These are phyloP conservation scores for Abrus precatorius DNA, from an alignment of 306 rosid species.

Conservation along the genomic window DNA sequence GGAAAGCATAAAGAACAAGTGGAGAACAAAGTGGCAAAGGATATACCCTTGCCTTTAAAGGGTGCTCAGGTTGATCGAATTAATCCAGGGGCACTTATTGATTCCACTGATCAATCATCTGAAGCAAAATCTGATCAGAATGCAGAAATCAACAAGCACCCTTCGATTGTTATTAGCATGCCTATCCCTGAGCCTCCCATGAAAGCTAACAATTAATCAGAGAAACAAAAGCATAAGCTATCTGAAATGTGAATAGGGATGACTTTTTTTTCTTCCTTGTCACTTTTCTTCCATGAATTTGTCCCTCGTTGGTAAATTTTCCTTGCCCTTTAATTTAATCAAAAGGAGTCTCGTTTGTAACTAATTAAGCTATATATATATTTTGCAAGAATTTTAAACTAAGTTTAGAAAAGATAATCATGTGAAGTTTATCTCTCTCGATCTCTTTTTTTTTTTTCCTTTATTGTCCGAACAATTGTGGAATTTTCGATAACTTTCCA, in stretches of 20 bases:
- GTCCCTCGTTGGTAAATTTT: background rate
- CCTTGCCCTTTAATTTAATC: background rate
- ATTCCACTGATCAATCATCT: slow-evolving; percentile 17
- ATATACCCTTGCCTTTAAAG: slow-evolving; percentile 63
- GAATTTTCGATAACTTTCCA: slow-evolving; percentile 20
- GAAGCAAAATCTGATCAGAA: slow-evolving; percentile 36
- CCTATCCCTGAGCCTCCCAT: slow-evolving; percentile 35
- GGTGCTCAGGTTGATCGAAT: slow-evolving; percentile 43
- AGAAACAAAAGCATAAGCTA: slow-evolving; percentile 17
- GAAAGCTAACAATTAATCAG: slow-evolving; percentile 28
- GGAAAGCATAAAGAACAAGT: slow-evolving; percentile 80
- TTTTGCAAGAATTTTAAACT: slow-evolving; percentile 29
- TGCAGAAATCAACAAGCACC: slow-evolving; percentile 35
- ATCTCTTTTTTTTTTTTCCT: background rate
- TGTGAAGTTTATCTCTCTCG: background rate
- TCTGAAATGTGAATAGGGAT: slow-evolving; percentile 1
- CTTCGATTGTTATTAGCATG: slow-evolving; percentile 48
- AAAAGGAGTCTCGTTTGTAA: slow-evolving; percentile 18
- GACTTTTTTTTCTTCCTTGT: background rate
- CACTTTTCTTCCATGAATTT: background rate
- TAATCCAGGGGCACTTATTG: slow-evolving; percentile 19
- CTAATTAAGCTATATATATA: background rate
- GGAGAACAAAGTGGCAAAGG: slow-evolving; percentile 52
- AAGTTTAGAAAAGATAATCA: slow-evolving; percentile 32
- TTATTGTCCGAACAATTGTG: background rate